Conservation (phyloP, 2,329 filamentous ascomycete species). For the Ceratocystis eucalypticola region DNA sequence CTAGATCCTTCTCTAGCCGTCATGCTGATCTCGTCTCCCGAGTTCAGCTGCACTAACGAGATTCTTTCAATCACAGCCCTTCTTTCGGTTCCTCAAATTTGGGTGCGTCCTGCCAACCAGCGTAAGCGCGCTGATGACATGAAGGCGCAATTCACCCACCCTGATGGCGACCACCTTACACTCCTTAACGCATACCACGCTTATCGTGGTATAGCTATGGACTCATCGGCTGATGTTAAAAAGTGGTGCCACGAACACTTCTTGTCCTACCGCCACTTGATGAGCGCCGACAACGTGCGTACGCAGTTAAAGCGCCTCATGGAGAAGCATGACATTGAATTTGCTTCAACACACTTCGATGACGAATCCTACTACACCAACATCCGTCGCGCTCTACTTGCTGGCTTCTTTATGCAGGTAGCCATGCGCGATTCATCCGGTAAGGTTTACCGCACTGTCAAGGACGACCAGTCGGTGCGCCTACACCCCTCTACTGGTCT, state of each 20-base stretch:
- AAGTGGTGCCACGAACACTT: constrained; percentile 98
- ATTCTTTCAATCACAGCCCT: constrained; percentile 89
- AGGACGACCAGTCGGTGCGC: constrained; percentile 87
- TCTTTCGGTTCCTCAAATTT: constrained; percentile 87
- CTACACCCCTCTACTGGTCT: constrained; percentile 89
- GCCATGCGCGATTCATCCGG: constrained; percentile 81
- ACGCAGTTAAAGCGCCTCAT: constrained; percentile 88
- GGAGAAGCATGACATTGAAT: constrained; percentile 77
- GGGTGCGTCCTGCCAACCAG: constrained; percentile 71
- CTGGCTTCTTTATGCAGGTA: constrained; percentile 99
- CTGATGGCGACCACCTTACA: constrained; percentile 88
- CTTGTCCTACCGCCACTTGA: constrained; percentile 73
- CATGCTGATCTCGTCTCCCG: constrained; percentile 93
- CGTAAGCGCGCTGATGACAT: constrained; percentile 92
- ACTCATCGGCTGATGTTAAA: constrained; percentile 54
- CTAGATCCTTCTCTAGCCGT: constrained; percentile 88
- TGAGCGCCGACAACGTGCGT: constrained; percentile 88
- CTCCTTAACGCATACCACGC: constrained; percentile 97
- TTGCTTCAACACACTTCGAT: constrained; percentile 78
- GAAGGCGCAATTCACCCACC: constrained; percentile 86
- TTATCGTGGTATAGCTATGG: constrained; percentile 59
- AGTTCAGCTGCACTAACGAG: constrained; percentile 98
- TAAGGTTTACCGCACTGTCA: constrained; percentile 90
- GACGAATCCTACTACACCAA: constrained; percentile 98
- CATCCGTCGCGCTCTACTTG: constrained; percentile 79